These are phyloP conservation scores for Tolypocladium cylindrosporum DNA, from an alignment of 2,329 filamentous ascomycete species.

Conservation along the genomic window DNA sequence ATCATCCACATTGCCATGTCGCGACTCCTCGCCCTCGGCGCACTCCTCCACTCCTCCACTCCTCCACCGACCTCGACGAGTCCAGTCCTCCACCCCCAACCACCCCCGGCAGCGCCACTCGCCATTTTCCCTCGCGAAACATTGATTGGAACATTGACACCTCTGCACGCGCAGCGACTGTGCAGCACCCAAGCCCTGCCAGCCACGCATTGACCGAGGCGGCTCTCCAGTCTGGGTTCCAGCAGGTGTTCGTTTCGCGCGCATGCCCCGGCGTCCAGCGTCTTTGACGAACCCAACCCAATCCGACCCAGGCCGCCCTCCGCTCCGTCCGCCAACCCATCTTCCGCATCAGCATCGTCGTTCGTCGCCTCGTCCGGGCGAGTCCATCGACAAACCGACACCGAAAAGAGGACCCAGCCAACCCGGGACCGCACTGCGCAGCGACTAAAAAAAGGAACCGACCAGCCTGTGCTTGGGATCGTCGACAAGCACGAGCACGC, in stretches of 20 bases:
- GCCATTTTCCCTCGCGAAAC: neutral
- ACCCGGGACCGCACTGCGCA: neutral
- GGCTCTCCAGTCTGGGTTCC: neutral
- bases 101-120: neutral
- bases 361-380: neutral
- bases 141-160: neutral
- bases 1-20: neutral
- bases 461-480: neutral
- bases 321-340: neutral
- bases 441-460: neutral
- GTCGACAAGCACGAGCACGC: neutral
- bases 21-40: neutral
- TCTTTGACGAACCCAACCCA: neutral
- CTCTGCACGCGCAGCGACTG: neutral
- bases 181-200: neutral
- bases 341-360: neutral
- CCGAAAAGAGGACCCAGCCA: neutral
- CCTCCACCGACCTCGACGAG: neutral
- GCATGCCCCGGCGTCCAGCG: neutral
- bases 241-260: neutral
- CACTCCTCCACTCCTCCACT: neutral
- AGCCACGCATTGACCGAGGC: neutral
- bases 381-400: neutral
- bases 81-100: neutral
- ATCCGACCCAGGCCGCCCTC: neutral